These are phyloP conservation scores for Penicillium sp. DNA, from an alignment of 2,329 filamentous ascomycete genomes.

Conservation along the genomic window DNA sequence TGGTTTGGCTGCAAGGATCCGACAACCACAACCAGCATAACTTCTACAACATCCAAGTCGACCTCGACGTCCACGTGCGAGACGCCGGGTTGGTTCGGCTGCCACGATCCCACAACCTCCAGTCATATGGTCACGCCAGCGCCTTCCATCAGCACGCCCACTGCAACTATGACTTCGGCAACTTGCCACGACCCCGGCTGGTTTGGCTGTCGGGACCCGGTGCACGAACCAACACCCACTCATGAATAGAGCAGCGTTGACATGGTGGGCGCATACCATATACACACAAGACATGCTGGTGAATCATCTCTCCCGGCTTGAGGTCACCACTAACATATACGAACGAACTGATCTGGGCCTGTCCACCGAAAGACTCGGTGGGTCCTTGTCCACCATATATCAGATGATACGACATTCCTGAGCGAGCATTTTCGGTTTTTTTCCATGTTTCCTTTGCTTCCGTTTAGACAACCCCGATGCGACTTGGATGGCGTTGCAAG, in stretches of 20 bases:
- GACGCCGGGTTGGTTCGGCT: slow-evolving; percentile 40
- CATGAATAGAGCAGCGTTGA: neutral
- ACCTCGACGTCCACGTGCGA: slow-evolving; percentile 27
- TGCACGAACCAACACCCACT: neutral
- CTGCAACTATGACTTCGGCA: slow-evolving; percentile 5
- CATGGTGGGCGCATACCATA: neutral
- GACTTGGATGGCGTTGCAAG: slow-evolving; percentile 1
- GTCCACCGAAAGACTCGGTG: neutral
- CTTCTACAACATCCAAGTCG: slow-evolving; percentile 17
- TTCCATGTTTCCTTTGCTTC: neutral
- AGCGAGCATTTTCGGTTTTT: slow-evolving; percentile 3
- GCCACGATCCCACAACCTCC: slow-evolving; percentile 16
- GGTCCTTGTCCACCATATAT: neutral
- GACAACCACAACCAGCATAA: slow-evolving; percentile 24
- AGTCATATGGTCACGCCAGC: slow-evolving; percentile 5
- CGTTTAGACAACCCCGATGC: neutral
- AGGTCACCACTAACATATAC: neutral
- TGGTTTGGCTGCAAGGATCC: slow-evolving; percentile 45
- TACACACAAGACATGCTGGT: neutral
- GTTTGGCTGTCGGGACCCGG: slow-evolving; percentile 16
- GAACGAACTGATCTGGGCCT: neutral
- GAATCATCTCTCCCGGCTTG: neutral
- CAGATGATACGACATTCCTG: slow-evolving; percentile 2
- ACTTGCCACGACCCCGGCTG: slow-evolving; percentile 16
- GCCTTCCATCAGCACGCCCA: slow-evolving; percentile 3